Conservation (phyloP, 768 basidiomycete genomes). For the Tylopilus vinaceipallidus region DNA sequence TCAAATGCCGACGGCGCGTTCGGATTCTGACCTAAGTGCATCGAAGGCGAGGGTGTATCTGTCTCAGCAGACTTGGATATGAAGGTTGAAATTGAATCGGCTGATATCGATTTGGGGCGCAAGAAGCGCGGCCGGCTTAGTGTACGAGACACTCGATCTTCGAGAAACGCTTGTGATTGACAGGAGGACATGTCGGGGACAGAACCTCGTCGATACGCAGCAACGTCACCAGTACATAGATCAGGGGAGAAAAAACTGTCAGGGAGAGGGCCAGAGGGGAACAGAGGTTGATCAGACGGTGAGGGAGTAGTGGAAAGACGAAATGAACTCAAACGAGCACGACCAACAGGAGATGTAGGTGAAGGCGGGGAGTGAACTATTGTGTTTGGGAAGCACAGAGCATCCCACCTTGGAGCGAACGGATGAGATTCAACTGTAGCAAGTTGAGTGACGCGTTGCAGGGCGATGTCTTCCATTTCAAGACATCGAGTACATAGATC, state of each 20-base stretch:
- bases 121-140: constrained; percentile 24
- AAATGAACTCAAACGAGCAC: constrained; percentile 25
- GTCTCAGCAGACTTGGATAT: constrained; percentile 9
- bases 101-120: constrained; percentile 53
- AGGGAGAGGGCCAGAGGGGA: neutral
- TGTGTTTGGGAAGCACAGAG: neutral
- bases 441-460: constrained; percentile 63
- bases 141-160: constrained; percentile 20
- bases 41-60: constrained; percentile 6
- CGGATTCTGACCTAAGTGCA: constrained; percentile 1
- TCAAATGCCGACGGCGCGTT: constrained; percentile 12
- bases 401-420: constrained; percentile 16
- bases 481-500: constrained; percentile 62
- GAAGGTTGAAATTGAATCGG: constrained; percentile 49
- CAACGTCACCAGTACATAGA: constrained; percentile 4
- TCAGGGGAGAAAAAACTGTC: neutral
- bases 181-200: constrained; percentile 23
- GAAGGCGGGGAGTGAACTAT: constrained; percentile 16
- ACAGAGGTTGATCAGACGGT: constrained; percentile 24
- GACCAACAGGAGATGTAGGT: constrained; percentile 18
- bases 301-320: constrained; percentile 53
- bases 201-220: constrained; percentile 26
- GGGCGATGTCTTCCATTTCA: constrained; percentile 68
- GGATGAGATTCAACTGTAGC: constrained; percentile 29
- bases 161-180: constrained; percentile 11